phyloP scores from a whole-genome alignment of 495 filamentous ascomycete genomes.

The Hamigera avellanea region DNA sequence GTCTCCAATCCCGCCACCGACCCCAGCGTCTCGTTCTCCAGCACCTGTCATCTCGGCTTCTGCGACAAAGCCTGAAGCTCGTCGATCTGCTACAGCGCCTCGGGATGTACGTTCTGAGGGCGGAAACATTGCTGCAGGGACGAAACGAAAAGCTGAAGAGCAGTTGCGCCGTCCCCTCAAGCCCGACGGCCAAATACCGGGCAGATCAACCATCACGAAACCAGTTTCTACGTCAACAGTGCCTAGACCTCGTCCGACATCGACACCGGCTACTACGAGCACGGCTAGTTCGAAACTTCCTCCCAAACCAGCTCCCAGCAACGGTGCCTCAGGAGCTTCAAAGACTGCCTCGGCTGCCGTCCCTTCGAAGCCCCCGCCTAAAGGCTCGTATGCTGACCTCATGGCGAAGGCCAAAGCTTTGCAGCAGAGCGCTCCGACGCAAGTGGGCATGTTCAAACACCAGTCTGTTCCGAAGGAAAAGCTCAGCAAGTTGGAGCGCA shows the following conservation, averaged over 20 bases:
- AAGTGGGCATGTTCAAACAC: slow-evolving; percentile 26
- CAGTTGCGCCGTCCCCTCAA: slow-evolving; percentile 19
- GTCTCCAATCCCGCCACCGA: slow-evolving; percentile 13
- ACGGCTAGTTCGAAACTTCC: neutral
- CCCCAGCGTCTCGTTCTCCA: slow-evolving; percentile 15
- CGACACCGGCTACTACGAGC: slow-evolving; percentile 5
- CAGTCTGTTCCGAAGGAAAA: slow-evolving; percentile 25
- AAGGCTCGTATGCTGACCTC: slow-evolving; percentile 32
- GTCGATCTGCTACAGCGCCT: slow-evolving; percentile 7
- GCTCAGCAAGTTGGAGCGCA: slow-evolving; percentile 28
- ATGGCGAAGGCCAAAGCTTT: slow-evolving; percentile 28
- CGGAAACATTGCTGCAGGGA: slow-evolving; percentile 15
- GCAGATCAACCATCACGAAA: slow-evolving; percentile 6
- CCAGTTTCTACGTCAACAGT: slow-evolving; percentile 2
- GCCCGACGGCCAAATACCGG: slow-evolving; percentile 11
- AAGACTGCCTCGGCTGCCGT: slow-evolving; percentile 11
- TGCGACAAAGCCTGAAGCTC: slow-evolving; percentile 15
- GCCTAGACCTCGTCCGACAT: slow-evolving; percentile 10
- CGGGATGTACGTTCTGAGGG: slow-evolving; percentile 8
- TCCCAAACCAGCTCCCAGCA: slow-evolving; percentile 12
- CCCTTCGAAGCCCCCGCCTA: slow-evolving; percentile 26
- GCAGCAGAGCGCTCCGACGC: slow-evolving; percentile 23
- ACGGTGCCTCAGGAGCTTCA: slow-evolving; percentile 6
- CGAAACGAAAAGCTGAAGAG: slow-evolving; percentile 35
- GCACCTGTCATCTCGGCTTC: slow-evolving; percentile 16